phyloP scores from a whole-genome alignment of 1,284 basidiomycete genomes.

The Coniferiporia weirii region DNA sequence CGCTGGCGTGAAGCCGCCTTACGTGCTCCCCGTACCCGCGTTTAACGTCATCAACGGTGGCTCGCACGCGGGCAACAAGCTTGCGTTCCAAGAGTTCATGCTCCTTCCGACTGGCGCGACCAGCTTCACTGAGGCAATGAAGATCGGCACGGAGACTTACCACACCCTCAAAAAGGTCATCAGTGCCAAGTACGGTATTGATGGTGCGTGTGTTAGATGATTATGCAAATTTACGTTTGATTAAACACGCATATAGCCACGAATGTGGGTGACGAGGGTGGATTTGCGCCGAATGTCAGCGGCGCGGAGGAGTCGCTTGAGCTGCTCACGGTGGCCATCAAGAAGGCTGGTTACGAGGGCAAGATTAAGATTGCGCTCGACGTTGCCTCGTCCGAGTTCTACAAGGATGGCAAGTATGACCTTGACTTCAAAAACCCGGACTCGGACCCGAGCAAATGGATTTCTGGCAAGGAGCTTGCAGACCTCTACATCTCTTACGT shows the following conservation, averaged over 20 bases:
- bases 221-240: background rate
- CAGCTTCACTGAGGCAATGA: constrained; percentile 95
- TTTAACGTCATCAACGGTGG: constrained; percentile 99
- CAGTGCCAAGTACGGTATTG: constrained; percentile 98
- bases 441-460: constrained; percentile 96
- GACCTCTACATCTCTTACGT: constrained; percentile 86
- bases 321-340: constrained; percentile 92
- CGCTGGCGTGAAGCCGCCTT: constrained; percentile 91
- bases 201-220: constrained; percentile 53
- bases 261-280: constrained; percentile 99
- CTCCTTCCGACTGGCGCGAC: constrained; percentile 91
- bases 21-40: constrained; percentile 84
- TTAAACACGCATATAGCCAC: constrained; percentile 54
- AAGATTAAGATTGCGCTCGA: constrained; percentile 99
- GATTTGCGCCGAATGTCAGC: constrained; percentile 97
- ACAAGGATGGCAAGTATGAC: constrained; percentile 99
- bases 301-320: constrained; percentile 98
- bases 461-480: constrained; percentile 89
- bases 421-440: constrained; percentile 99
- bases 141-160: constrained; percentile 98
- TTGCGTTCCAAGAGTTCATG: constrained; percentile 99
- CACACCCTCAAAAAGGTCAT: constrained; percentile 99
- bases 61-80: constrained; percentile 98
- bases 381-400: constrained; percentile 99
- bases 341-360: constrained; percentile 96